Base-by-base conservation (phyloP, 2,329 filamentous ascomycete species). In the Podosphaera xanthii region DNA sequence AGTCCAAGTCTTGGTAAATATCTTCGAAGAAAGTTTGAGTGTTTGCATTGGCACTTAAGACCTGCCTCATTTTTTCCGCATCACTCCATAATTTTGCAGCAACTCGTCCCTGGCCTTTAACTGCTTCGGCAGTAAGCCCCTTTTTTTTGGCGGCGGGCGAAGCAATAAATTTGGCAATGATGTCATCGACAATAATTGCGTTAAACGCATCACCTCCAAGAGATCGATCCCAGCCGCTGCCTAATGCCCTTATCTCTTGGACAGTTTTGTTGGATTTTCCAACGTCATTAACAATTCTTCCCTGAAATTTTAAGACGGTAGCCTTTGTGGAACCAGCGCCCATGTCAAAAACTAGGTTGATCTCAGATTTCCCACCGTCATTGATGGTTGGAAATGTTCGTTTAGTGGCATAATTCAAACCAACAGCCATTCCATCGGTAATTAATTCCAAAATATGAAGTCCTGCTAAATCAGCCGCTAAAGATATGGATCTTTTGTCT, bases 271-370 rank as follows among this genome's bases (percentile, higher is more conserved):
- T 97, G 75, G 81, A 91, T 70, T 86, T 89, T 64, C 89, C 90
- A 59, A 91, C 73, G 66, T 96, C 91, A 76, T 97, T 98, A 62
- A 97, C 84, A 1, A 79, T 83, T 65, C 84, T 83, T 69, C 86
- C 86, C 71, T 96, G 90, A 73, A 98, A 95, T 67, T 83, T 85
- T 69, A 98, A 73, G 58, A 98, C 75, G 5, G 89, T 92, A 3
- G 91, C 91, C 66, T 88, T 94, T 38, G 91, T 86, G 53, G 88
- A 96, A 3, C 92, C 92, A 64, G 92, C 90, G 64, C 92, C 92
- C 90, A 98, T 97, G 69, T 98, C 92, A 68, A 92, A 98, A 36
- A 98, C 81, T 70, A 98, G 74, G 72, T 98, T 88, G 66, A 90
- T 81, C 72, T 98, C 92, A 0, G 92, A 84, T 74, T 89, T 89